Base-by-base conservation (phyloP, 2,329 filamentous ascomycete species). In the Rhexocercosporidium sp. region DNA sequence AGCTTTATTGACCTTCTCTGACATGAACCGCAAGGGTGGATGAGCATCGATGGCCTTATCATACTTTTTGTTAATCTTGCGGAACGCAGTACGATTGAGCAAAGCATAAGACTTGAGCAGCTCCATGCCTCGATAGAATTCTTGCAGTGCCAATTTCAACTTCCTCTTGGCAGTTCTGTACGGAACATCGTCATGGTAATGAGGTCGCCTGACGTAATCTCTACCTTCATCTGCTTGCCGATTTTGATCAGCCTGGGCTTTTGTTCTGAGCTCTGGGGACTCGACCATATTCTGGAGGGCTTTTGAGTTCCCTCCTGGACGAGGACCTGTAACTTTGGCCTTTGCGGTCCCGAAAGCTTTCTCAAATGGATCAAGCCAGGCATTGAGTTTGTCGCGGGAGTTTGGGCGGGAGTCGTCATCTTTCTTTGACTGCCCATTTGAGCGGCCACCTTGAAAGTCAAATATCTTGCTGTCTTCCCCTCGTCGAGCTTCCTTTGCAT, bases 41-140 rank as follows among this genome's bases (percentile, higher is more conserved):
- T 91, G 87, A 47, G 93, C 90, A 73, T 94, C 88, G 65, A 94
- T 88, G 1, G 91, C 88, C 81, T 98, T 99, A 83, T 98, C 94
- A 77, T 96, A 98, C 80, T 99, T 99, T 79, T 99, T 99, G 81
- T 97, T 97, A 77, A 99, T 93, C 79, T 99, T 99, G 37, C 94
- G 90, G 76, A 98, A 98, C 0, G 94, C 96, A 0, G 93, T 97
- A 59, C 93, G 88, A 78, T 99, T 99, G 16, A 97, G 84, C 25
- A 97, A 82, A 1, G 94, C 91, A 75, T 97, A 99, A 0, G 93
- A 92, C 80, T 97, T 98, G 67, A 99, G 85, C 54, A 98, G 82
- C 77, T 99, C 96, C 16, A 99, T 84, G 0, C 92, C 91, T 22
- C 95, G 90, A 77, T 99, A 98, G 77, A 94, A 97, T 78, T 98